These are phyloP conservation scores for Puccinia horiana DNA, from an alignment of 1,284 basidiomycete species.

Conservation along the genomic window DNA sequence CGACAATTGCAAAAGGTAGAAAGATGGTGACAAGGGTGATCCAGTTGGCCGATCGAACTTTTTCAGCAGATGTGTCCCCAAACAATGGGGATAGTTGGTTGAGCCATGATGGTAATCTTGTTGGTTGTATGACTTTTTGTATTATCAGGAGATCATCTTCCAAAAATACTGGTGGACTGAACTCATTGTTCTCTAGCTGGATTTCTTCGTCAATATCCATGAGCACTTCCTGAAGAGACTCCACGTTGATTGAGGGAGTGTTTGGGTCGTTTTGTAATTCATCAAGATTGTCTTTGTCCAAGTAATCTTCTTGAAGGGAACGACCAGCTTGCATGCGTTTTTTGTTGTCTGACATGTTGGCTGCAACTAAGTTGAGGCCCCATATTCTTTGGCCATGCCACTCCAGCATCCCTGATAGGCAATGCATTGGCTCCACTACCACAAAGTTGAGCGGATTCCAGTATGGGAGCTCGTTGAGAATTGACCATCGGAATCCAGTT, in stretches of 20 bases:
- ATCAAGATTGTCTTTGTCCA: neutral
- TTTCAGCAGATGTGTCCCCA: slow-evolving; percentile 12
- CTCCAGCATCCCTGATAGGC: slow-evolving; percentile 22
- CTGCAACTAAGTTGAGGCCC: neutral
- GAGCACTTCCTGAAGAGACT: slow-evolving; percentile 11
- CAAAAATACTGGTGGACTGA: neutral
- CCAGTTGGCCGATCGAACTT: slow-evolving; percentile 29
- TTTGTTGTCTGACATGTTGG: neutral
- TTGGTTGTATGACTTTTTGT: neutral
- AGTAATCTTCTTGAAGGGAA: neutral
- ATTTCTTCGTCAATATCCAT: slow-evolving; percentile 29
- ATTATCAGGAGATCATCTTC: neutral
- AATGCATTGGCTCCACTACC: slow-evolving; percentile 33
- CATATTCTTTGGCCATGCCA: slow-evolving; percentile 18
- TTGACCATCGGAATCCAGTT: slow-evolving; percentile 22
- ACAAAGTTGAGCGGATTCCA: slow-evolving; percentile 18
- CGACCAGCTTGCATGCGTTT: neutral
- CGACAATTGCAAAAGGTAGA: slow-evolving; percentile 15
- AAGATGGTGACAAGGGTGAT: slow-evolving; percentile 14
- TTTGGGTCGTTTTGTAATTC: neutral
- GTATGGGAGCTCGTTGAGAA: slow-evolving; percentile 20
- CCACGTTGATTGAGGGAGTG: neutral
- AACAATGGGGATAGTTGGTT: neutral
- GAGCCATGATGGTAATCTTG: neutral
- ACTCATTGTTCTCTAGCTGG: neutral